Evolutionary conservation across 2,329 filamentous ascomycete species (phyloP), one percentile per base, ranked within the genome.

Genomic region (Trichoderma simmonsii): DNA sequence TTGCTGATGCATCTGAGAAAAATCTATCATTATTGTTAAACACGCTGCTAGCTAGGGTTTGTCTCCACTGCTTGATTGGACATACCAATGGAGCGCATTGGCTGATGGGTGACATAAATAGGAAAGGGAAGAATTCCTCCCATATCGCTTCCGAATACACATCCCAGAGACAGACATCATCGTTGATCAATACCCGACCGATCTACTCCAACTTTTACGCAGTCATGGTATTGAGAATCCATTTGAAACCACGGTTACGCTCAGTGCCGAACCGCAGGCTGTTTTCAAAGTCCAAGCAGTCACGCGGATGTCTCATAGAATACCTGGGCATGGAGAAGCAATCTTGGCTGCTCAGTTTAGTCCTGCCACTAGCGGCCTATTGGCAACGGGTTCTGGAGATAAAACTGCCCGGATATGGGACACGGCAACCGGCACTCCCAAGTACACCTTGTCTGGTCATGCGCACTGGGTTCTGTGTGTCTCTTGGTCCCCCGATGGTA

Each of bases 361-460:
- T 0, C 95, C 95, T 0, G 87, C 88, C 48, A 90, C 88, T 7
- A 95, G 93, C 30, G 90, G 90, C 12, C 87, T 91, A 72, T 87
- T 98, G 81, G 95, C 94, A 0, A 97, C 93, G 1, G 96, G 95
- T 0, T 94, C 92, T 73, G 96, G 96, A 61, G 96, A 99, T 79
- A 92, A 92, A 76, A 98, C 95, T 1, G 95, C 95, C 0, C 86
- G 95, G 71, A 91, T 98, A 83, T 98, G 94, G 94, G 95, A 99
- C 78, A 95, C 94, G 63, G 93, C 98, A 77, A 98, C 94, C 0
- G 95, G 95, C 62, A 98, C 94, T 12, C 94, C 95, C 0, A 88
- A 93, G 73, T 89, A 93, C 81, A 98, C 94, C 0, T 83, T 98
- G 63, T 92, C 93, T 77, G 94, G 94, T 0, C 96, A 98, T 81